phyloP scores from a whole-genome alignment of 2,329 filamentous ascomycete species.

The Xylaria sp. region DNA sequence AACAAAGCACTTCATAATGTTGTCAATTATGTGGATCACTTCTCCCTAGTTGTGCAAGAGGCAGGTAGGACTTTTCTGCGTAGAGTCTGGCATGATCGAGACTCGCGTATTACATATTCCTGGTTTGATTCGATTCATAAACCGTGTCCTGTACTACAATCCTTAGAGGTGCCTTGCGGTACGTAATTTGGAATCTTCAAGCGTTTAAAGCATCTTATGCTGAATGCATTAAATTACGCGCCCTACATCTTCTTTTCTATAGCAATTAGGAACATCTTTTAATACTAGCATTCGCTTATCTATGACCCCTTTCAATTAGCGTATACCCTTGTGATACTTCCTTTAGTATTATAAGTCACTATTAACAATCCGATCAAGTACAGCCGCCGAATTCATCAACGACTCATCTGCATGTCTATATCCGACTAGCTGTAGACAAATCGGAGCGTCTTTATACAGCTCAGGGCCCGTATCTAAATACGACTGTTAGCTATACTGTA shows the following conservation, averaged over 20 bases:
- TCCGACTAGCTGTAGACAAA: slow-evolving; percentile 50
- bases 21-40: slow-evolving; percentile 43
- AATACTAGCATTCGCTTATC: neutral
- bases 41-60: slow-evolving; percentile 42
- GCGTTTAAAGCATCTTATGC: neutral
- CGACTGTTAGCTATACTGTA: slow-evolving; percentile 23
- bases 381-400: slow-evolving; percentile 42
- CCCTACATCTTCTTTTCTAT: too few relatives aligned
- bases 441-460: slow-evolving; percentile 45
- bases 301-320: neutral
- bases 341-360: too few relatives aligned
- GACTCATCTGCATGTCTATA: slow-evolving; percentile 48
- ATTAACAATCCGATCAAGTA: slow-evolving; percentile 47
- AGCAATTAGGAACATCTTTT: neutral
- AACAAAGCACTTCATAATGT: slow-evolving; percentile 39
- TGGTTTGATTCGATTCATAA: slow-evolving; percentile 47
- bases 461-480: slow-evolving; percentile 48
- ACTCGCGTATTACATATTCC: slow-evolving; percentile 36
- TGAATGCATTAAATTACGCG: neutral
- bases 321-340: too few relatives aligned
- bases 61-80: slow-evolving; percentile 43
- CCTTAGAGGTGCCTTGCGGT: slow-evolving; percentile 15
- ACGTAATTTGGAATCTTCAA: neutral
- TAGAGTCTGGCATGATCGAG: slow-evolving; percentile 47
- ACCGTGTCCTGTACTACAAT: slow-evolving; percentile 43